These are phyloP conservation scores for Chlorella sp. DNA, from an alignment of 139 green algal genomes.

Conservation along the genomic window DNA sequence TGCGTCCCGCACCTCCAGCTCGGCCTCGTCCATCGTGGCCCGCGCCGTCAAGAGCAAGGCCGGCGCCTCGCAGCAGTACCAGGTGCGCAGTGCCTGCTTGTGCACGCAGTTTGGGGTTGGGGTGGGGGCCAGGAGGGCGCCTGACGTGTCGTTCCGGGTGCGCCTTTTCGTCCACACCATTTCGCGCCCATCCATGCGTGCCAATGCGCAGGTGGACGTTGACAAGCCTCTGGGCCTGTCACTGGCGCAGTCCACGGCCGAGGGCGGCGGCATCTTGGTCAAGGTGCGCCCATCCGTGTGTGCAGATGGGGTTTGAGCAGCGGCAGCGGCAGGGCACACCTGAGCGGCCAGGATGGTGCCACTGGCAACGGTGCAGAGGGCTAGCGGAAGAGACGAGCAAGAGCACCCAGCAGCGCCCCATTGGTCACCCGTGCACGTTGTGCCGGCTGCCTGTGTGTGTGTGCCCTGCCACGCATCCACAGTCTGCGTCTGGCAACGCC, in stretches of 20 bases:
- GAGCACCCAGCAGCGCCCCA: not conserved
- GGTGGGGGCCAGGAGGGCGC: not conserved
- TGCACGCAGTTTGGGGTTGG: not conserved
- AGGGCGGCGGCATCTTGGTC: conserved; percentile 69
- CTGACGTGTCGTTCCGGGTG: not conserved
- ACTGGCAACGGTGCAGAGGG: too few relatives aligned
- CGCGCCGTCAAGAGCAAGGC: not conserved
- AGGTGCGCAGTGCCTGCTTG: not conserved
- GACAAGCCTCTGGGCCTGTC: conserved; percentile 87
- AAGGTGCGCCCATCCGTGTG: conserved; percentile 37
- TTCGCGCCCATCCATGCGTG: not conserved
- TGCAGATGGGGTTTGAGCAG: conserved; percentile 1
- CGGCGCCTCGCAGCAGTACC: not conserved
- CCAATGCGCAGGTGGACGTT: conserved; percentile 62
- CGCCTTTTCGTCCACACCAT: not conserved
- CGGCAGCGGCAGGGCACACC: too few relatives aligned
- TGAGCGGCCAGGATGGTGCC: too few relatives aligned
- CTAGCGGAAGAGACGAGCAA: too few relatives aligned
- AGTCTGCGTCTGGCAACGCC: conserved; percentile 77
- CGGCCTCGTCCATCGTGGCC: too few relatives aligned
- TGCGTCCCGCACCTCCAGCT: too few relatives aligned
- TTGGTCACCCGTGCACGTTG: not conserved
- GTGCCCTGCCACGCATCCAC: conserved; percentile 1
- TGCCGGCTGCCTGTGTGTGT: not conserved
- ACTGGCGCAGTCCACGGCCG: conserved; percentile 52